These are phyloP conservation scores for Lentinus brumalis DNA, from an alignment of 768 basidiomycete species.

Conservation along the genomic window DNA sequence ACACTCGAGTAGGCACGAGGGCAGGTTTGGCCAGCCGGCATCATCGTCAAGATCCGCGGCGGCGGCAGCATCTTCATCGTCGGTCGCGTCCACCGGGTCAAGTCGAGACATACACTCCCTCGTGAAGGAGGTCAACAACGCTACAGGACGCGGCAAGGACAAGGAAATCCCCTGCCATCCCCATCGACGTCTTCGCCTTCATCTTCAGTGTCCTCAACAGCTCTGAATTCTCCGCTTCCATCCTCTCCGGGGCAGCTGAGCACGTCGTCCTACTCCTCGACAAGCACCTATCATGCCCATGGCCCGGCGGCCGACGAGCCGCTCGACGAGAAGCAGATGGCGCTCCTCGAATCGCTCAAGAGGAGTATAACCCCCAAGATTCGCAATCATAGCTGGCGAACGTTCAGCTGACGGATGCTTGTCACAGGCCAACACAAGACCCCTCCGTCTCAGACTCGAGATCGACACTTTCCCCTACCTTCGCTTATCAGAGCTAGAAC, in stretches of 20 bases:
- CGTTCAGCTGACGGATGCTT: not conserved
- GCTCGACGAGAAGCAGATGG: constrained; percentile 11
- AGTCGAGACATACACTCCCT: constrained; percentile 42
- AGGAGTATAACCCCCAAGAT: constrained; percentile 53
- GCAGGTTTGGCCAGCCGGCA: constrained; percentile 5
- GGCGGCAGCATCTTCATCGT: constrained; percentile 5
- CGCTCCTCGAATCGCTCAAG: constrained; percentile 39
- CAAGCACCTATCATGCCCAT: not conserved
- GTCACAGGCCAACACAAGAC: constrained; percentile 21
- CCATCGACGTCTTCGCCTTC: not conserved
- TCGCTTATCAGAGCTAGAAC: constrained; percentile 53
- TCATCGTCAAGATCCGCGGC: constrained; percentile 7
- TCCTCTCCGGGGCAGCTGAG: not conserved
- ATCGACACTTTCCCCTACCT: constrained; percentile 69
- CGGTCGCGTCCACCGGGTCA: constrained; percentile 25
- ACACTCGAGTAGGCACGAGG: constrained; percentile 47
- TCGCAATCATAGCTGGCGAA: not conserved
- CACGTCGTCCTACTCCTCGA: not conserved
- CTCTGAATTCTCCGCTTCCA: not conserved
- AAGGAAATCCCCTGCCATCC: constrained; percentile 30
- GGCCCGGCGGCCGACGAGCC: not conserved
- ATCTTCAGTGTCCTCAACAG: not conserved
- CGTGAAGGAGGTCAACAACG: constrained; percentile 48
- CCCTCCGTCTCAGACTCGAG: constrained; percentile 25
- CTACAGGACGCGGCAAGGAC: constrained; percentile 50